A percentile compares a stretch with the other conserved stretches of the same genome.
Evolutionary conservation across 2,329 filamentous ascomycete species (phyloP).

Genomic region (Teratosphaeria viscida): DNA sequence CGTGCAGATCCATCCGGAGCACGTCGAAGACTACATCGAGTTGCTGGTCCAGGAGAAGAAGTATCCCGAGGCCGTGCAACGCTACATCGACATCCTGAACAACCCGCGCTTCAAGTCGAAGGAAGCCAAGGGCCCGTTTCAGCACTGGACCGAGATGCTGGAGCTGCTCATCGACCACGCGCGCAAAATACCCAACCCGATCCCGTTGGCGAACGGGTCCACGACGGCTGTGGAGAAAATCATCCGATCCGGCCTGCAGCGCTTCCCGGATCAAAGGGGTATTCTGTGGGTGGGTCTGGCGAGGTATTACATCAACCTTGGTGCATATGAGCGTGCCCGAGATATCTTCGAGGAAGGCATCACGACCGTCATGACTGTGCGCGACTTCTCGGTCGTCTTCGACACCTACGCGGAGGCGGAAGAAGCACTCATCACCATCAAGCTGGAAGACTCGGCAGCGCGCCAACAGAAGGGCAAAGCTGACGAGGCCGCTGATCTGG

Average conservation of each 20-base stretch:
- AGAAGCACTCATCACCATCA: conserved; percentile 80
- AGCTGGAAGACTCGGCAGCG: conserved; percentile 78
- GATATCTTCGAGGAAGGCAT: conserved; percentile 95
- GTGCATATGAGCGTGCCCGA: conserved; percentile 82
- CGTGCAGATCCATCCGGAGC: conserved; percentile 93
- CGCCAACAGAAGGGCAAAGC: conserved; percentile 68
- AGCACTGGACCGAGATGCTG: conserved; percentile 96
- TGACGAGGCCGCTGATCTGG: conserved; percentile 80
- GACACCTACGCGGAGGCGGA: conserved; percentile 96
- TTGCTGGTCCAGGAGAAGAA: conserved; percentile 69
- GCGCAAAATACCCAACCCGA: conserved; percentile 44
- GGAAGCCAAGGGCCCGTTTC: conserved; percentile 86
- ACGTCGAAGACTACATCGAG: conserved; percentile 90
- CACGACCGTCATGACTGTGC: conserved; percentile 95
- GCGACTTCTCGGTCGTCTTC: conserved; percentile 93
- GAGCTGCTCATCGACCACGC: conserved; percentile 88
- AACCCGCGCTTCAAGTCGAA: conserved; percentile 86
- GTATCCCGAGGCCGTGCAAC: conserved; percentile 83
- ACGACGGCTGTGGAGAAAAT: conserved; percentile 88
- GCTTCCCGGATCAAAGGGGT: conserved; percentile 87
- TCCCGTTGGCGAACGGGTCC: conserved; percentile 68
- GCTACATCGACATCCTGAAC: conserved; percentile 86
- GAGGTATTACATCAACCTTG: conserved; percentile 90
- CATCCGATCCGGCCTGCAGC: conserved; percentile 78
- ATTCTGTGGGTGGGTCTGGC: conserved; percentile 92